Percentiles rank a stretch among this genome's conserved stretches.
These are phyloP conservation scores for Fusarium protoensiforme DNA, from an alignment of 2,329 filamentous ascomycete genomes.

Conservation along the genomic window DNA sequence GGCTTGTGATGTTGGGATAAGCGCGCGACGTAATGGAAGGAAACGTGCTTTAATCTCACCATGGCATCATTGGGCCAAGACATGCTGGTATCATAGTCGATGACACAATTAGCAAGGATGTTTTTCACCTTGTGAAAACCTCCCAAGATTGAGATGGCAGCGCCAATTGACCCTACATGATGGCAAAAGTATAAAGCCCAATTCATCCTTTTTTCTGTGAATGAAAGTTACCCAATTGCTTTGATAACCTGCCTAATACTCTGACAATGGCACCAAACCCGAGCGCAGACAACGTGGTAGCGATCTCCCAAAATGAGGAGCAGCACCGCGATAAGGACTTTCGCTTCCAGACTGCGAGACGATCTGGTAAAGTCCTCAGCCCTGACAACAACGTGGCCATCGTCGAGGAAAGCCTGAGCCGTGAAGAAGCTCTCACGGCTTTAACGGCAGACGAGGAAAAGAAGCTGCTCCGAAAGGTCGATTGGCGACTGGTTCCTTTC, in stretches of 20 bases:
- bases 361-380: not conserved
- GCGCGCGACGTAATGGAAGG: not conserved
- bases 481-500: slow-evolving; percentile 2
- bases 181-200: not conserved
- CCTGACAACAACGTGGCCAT: not conserved
- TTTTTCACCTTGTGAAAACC: not conserved
- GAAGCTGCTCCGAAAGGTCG: not conserved
- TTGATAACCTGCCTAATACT: not conserved
- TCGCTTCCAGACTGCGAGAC: not conserved
- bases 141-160: not conserved
- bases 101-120: not conserved
- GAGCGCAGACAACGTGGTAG: not conserved
- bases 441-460: slow-evolving; percentile 3
- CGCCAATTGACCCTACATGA: not conserved
- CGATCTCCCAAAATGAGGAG: not conserved
- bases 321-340: not conserved
- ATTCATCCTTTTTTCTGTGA: not conserved
- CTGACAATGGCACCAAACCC: not conserved
- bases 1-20: not conserved
- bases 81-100: too few relatives aligned
- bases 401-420: not conserved
- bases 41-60: slow-evolving; percentile 4
- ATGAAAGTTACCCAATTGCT: not conserved
- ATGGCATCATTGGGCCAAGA: slow-evolving; percentile 3
- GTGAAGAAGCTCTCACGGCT: not conserved